A percentile compares a stretch with the other conserved stretches of the same genome.
Evolutionary conservation across 257 asterid species (phyloP).

Genomic region (Jacaranda copaia): DNA sequence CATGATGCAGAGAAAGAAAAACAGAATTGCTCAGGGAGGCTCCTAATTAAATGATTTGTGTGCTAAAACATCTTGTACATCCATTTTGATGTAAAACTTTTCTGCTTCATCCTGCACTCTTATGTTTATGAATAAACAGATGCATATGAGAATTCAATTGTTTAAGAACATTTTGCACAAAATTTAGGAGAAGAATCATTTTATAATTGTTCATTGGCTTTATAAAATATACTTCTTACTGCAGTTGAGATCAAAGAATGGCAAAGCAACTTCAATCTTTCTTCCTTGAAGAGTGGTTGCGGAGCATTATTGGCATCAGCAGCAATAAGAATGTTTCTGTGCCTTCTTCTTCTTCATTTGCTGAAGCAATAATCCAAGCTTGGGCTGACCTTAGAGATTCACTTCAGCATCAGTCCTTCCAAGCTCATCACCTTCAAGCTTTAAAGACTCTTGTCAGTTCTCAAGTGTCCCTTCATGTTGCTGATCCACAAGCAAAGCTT

Average conservation of each 20-base stretch:
- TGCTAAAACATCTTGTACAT: conserved; percentile 10
- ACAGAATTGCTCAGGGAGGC: conserved; percentile 6
- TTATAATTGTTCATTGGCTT: background rate
- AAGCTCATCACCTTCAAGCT: conserved; percentile 66
- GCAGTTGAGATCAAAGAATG: conserved; percentile 57
- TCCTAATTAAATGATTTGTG: conserved; percentile 1
- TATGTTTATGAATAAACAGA: background rate
- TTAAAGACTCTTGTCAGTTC: conserved; percentile 61
- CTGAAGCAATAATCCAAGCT: conserved; percentile 83
- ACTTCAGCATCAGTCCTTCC: conserved; percentile 58
- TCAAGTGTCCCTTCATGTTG: conserved; percentile 72
- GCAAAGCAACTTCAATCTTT: conserved; percentile 61
- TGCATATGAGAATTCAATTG: conserved; percentile 3
- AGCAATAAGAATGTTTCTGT: conserved; percentile 40
- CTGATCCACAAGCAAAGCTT: conserved; percentile 96
- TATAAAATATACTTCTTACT: conserved; percentile 30
- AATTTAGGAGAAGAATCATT: conserved; percentile 6
- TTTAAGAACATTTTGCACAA: background rate
- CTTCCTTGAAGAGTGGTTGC: conserved; percentile 91
- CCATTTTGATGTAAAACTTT: background rate
- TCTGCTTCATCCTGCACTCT: background rate
- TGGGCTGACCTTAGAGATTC: conserved; percentile 90
- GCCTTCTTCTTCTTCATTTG: conserved; percentile 63
- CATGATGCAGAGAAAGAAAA: background rate
- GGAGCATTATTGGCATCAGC: conserved; percentile 40